Evolutionary conservation across 306 rosid genomes (phyloP).

Genomic region (Vigna reflexopilosa): DNA sequence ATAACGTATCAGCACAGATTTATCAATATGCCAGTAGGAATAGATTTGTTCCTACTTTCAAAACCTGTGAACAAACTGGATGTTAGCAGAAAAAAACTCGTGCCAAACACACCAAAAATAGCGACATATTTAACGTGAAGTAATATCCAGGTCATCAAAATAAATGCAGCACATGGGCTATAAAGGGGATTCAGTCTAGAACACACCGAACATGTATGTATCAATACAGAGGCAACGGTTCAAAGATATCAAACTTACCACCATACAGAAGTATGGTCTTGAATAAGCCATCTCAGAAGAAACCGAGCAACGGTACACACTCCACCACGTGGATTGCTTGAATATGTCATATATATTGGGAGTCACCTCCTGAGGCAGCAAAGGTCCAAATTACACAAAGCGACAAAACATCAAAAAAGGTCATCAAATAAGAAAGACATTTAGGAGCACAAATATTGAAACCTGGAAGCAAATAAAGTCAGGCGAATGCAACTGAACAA

Average conservation of each 20-base stretch:
- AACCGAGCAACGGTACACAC: conserved; percentile 54
- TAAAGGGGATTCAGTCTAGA: background rate
- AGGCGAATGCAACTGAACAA: conserved; percentile 75
- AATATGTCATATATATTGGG: conserved; percentile 58
- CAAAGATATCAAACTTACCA: conserved; percentile 48
- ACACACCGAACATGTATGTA: background rate
- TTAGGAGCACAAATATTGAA: background rate
- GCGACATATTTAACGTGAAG: background rate
- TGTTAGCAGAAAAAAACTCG: conserved; percentile 15
- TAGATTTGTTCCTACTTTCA: conserved; percentile 11
- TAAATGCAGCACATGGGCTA: background rate
- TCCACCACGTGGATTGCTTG: conserved; percentile 61
- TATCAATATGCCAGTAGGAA: background rate
- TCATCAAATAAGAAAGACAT: background rate
- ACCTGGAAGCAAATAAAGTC: conserved; percentile 71
- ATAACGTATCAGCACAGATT: background rate
- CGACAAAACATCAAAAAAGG: background rate
- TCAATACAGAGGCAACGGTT: background rate
- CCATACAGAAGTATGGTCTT: conserved; percentile 56
- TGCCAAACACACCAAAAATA: conserved; percentile 8
- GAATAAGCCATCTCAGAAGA: conserved; percentile 48
- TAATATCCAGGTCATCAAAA: conserved; percentile 4
- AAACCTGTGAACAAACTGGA: background rate
- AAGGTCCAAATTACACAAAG: conserved; percentile 17
- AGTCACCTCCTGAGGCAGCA: conserved; percentile 58